Evolutionary conservation across 176 grass and related monocot genomes (phyloP).

Genomic region (Hyparrhenia diplandra): DNA sequence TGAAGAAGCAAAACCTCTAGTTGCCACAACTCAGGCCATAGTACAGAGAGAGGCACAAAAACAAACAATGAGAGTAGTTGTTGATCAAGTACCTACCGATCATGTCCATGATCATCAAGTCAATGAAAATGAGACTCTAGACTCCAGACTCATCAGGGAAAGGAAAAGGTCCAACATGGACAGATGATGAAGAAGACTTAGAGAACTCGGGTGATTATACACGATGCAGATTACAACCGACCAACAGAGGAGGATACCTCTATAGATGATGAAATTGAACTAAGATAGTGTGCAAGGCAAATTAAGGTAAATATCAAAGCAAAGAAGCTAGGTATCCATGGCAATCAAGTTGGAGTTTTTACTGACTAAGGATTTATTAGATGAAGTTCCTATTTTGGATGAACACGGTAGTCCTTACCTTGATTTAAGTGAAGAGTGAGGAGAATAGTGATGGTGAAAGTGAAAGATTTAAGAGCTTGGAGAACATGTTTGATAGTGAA

Average conservation of each 20-base stretch:
- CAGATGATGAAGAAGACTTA: not conserved
- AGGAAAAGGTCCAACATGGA: too few relatives aligned
- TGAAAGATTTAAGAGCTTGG: not conserved
- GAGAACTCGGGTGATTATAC: too few relatives aligned
- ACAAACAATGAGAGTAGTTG: too few relatives aligned
- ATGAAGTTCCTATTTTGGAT: not conserved
- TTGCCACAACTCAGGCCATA: too few relatives aligned
- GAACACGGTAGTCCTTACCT: not conserved
- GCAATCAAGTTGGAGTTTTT: not conserved
- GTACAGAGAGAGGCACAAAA: too few relatives aligned
- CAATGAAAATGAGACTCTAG: too few relatives aligned
- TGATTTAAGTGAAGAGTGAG: not conserved
- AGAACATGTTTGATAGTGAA: not conserved
- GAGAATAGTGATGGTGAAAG: not conserved
- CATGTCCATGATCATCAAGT: too few relatives aligned
- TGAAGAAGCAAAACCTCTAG: too few relatives aligned
- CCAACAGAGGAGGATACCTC: not conserved
- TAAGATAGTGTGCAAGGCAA: not conserved
- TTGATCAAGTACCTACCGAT: too few relatives aligned
- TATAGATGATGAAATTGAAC: not conserved
- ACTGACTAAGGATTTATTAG: fast-evolving
- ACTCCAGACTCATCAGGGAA: too few relatives aligned
- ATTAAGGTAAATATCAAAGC: not conserved
- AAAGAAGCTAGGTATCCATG: not conserved
- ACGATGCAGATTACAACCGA: not conserved